Evolutionary conservation across 306 rosid genomes (phyloP).

Genomic region (Citrullus mucosospermus): DNA sequence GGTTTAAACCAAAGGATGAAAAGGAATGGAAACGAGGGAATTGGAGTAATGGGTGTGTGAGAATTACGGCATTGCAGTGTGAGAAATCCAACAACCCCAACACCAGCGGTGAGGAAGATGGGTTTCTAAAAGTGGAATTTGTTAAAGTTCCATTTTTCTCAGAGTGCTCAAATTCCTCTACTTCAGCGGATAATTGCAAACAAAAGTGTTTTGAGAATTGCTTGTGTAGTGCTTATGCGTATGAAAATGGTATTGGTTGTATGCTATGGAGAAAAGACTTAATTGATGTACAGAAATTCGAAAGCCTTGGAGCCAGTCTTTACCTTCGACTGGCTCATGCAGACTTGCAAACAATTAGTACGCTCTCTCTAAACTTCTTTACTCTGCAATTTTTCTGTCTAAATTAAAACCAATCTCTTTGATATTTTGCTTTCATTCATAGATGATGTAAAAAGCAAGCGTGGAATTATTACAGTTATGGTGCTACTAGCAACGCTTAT

Average conservation of each 20-base stretch:
- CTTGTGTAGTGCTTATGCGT: conserved; percentile 10
- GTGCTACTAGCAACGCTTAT: background rate
- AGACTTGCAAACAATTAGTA: background rate
- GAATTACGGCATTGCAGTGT: conserved; percentile 19
- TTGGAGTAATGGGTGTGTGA: conserved; percentile 32
- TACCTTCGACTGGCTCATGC: background rate
- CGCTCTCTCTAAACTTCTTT: background rate
- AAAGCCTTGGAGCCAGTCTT: background rate
- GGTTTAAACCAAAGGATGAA: conserved; percentile 23
- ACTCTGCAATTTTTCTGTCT: too few relatives aligned
- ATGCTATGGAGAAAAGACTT: conserved; percentile 27
- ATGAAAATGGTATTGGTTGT: conserved; percentile 25
- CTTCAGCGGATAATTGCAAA: background rate
- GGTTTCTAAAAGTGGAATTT: conserved; percentile 10
- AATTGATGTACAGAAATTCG: conserved; percentile 14
- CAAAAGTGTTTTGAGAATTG: background rate
- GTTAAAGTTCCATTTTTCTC: conserved; percentile 21
- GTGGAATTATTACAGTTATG: background rate
- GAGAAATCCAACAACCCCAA: background rate
- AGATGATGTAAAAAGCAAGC: background rate
- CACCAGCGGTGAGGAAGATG: conserved; percentile 4
- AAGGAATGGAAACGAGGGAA: conserved; percentile 12
- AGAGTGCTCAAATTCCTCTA: background rate
- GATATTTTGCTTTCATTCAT: background rate
- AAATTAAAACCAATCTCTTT: too few relatives aligned